Percentiles rank a stretch among this genome's conserved stretches.
Evolutionary conservation across 305 asterid genomes (phyloP).

Genomic region (Euphrasia arctica): DNA sequence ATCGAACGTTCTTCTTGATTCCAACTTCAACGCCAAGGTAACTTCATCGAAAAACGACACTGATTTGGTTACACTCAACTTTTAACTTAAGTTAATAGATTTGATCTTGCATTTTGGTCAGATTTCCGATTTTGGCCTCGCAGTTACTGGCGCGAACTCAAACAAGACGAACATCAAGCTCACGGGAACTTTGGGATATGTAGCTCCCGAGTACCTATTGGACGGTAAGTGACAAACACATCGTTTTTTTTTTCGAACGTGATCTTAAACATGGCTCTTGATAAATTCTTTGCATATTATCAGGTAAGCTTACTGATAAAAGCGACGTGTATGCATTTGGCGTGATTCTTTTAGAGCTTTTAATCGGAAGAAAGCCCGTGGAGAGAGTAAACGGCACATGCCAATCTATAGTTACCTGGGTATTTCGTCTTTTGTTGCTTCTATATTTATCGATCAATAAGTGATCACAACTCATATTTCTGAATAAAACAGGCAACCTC

Average conservation of each 20-base stretch:
- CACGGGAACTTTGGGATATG: slow-evolving; percentile 88
- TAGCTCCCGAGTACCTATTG: slow-evolving; percentile 84
- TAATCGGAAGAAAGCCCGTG: slow-evolving; percentile 75
- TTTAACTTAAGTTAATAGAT: slow-evolving; percentile 8
- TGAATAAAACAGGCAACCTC: slow-evolving; percentile 71
- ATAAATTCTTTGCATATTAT: not conserved
- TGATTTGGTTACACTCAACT: not conserved
- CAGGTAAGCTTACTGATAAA: slow-evolving; percentile 91
- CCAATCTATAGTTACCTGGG: slow-evolving; percentile 90
- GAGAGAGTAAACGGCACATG: slow-evolving; percentile 61
- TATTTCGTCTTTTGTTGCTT: slow-evolving; percentile 17
- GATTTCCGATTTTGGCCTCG: slow-evolving; percentile 93
- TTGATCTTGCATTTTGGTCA: slow-evolving; percentile 33
- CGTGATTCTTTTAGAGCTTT: slow-evolving; percentile 79
- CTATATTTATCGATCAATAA: not conserved
- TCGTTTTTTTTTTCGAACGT: not conserved
- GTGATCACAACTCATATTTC: not conserved
- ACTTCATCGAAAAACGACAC: slow-evolving; percentile 3
- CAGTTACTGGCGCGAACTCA: slow-evolving; percentile 50
- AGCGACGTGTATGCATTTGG: slow-evolving; percentile 95
- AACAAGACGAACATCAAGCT: slow-evolving; percentile 54
- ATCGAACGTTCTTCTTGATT: slow-evolving; percentile 78
- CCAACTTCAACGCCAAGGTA: slow-evolving; percentile 85
- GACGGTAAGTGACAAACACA: slow-evolving; percentile 51
- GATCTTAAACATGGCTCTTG: not conserved